These are phyloP conservation scores for Auxenochlorella pyrenoidosa DNA, from an alignment of 139 green algal species.

Conservation along the genomic window DNA sequence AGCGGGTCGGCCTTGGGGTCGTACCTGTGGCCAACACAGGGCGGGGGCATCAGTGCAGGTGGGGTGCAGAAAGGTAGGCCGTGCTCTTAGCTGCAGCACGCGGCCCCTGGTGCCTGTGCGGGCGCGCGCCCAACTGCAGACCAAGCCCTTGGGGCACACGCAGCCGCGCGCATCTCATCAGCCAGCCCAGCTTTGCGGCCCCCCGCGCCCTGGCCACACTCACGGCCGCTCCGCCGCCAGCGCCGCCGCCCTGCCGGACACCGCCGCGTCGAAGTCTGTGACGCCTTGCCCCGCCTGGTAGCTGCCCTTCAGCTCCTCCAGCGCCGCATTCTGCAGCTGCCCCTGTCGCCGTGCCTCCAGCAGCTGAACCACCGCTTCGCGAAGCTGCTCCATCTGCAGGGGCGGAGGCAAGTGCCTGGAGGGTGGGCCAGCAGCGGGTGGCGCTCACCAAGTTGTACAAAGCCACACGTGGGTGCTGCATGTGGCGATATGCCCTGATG, in stretches of 20 bases:
- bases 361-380: background rate
- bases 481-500: no score
- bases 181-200: background rate
- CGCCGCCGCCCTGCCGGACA: background rate
- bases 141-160: background rate
- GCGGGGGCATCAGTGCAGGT: background rate
- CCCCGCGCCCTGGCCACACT: background rate
- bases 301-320: slow-evolving; percentile 19
- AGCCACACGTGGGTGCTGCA: background rate
- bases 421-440: background rate
- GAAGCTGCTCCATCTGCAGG: slow-evolving; percentile 25
- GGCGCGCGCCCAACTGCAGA: no score
- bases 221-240: slow-evolving; percentile 3
- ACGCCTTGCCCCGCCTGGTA: background rate
- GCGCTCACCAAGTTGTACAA: background rate
- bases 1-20: background rate
- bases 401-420: background rate
- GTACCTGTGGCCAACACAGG: background rate
- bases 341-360: background rate
- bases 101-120: no score
- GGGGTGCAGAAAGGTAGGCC: background rate
- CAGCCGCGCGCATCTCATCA: background rate
- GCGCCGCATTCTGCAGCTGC: slow-evolving; percentile 7
- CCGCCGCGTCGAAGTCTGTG: background rate
- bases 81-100: background rate